Percentiles rank a stretch among this genome's conserved stretches.
These are phyloP conservation scores for Funneliformis caledonium DNA, from an alignment of 371 early-diverging fungal genomes.

Conservation along the genomic window DNA sequence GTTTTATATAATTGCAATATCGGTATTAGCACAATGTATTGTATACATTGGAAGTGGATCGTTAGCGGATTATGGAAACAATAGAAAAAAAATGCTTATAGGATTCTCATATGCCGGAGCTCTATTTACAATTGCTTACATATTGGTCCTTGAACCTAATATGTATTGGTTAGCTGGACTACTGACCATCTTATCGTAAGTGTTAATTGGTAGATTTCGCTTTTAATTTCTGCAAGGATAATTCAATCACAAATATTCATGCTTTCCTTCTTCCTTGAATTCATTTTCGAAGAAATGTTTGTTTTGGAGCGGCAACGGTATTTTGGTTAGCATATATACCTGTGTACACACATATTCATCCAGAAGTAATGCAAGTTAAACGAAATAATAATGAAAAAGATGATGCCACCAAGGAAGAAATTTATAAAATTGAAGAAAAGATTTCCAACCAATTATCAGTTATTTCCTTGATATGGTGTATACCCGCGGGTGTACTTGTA, in stretches of 20 bases:
- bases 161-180: background rate
- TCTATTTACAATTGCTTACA: background rate
- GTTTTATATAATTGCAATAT: conserved; percentile 59
- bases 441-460: conserved; percentile 55
- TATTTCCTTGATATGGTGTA: conserved; percentile 51
- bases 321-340: conserved; percentile 67
- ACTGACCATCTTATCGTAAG: background rate
- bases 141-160: background rate
- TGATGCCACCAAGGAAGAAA: conserved; percentile 20
- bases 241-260: background rate
- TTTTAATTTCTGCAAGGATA: background rate
- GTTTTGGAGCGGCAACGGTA: conserved; percentile 56
- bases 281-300: conserved; percentile 46
- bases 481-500: conserved; percentile 49
- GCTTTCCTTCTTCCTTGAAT: background rate
- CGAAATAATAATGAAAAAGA: conserved; percentile 14
- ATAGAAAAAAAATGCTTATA: conserved; percentile 15
- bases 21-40: conserved; percentile 63
- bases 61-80: conserved; percentile 65
- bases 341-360: conserved; percentile 52
- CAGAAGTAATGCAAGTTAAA: conserved; percentile 46
- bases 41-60: conserved; percentile 61
- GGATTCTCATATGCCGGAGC: background rate
- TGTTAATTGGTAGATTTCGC: background rate
- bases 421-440: conserved; percentile 42